Evolutionary conservation across 306 rosid genomes (phyloP).

Genomic region (Inga laurina): DNA sequence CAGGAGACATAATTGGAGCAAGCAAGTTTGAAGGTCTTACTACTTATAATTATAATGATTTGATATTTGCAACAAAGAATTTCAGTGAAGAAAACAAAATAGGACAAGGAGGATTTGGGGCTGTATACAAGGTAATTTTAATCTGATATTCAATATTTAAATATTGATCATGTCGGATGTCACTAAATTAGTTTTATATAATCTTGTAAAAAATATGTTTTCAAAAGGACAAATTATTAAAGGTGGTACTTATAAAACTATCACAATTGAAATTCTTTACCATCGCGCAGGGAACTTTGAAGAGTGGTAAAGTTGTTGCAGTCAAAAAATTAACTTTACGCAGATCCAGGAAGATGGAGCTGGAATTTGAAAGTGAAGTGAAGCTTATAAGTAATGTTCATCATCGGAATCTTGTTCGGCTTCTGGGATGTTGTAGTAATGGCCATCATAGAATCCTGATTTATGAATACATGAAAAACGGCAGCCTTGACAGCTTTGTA

Average conservation of each 20-base stretch:
- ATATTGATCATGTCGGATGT: neutral
- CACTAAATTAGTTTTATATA: neutral
- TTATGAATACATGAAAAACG: neutral
- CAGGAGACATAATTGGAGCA: conserved; percentile 46
- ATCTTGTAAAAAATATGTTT: neutral
- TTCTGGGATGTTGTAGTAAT: neutral
- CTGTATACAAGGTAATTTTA: conserved; percentile 39
- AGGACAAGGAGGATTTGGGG: conserved; percentile 22
- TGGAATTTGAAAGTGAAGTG: neutral
- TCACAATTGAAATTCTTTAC: neutral
- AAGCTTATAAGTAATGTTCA: neutral
- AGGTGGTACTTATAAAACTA: neutral
- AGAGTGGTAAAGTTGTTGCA: neutral
- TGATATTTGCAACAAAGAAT: conserved; percentile 40
- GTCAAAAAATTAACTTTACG: neutral
- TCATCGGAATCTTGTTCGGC: neutral
- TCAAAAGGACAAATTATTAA: too few relatives aligned
- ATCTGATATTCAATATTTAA: neutral
- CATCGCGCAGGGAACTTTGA: neutral
- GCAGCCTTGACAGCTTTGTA: neutral
- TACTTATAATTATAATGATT: conserved; percentile 36
- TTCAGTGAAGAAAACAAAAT: conserved; percentile 41
- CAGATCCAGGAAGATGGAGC: neutral
- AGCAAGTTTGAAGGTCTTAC: conserved; percentile 45
- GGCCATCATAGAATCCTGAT: neutral